Evolutionary conservation across 2,329 filamentous ascomycete genomes (phyloP).

Genomic region (Colletotrichum eremochloae): DNA sequence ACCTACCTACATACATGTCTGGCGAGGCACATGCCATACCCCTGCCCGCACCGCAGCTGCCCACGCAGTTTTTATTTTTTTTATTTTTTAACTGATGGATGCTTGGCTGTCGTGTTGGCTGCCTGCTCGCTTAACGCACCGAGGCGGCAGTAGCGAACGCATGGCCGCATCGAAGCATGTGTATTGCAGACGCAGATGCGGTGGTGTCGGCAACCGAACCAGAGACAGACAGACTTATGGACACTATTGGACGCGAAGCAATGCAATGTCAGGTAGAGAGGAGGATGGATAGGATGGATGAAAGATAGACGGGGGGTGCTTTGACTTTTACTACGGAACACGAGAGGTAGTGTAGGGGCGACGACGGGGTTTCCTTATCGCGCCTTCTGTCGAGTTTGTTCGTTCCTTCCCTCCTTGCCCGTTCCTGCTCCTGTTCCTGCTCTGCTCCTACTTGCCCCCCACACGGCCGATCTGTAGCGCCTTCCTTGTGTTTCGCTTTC

Average conservation of each 20-base stretch:
- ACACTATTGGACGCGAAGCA: no score
- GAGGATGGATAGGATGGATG: no score
- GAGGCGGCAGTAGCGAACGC: neutral
- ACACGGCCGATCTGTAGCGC: neutral
- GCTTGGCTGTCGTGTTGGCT: neutral
- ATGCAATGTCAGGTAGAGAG: no score
- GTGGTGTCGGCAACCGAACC: no score
- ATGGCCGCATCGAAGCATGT: neutral
- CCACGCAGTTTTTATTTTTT: no score
- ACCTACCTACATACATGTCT: constrained; percentile 18
- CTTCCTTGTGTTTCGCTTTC: no score
- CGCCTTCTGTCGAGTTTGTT: neutral
- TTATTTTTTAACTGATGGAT: no score
- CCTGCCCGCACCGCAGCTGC: constrained; percentile 6
- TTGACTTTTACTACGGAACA: neutral
- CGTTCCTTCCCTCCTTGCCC: neutral
- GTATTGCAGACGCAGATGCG: neutral
- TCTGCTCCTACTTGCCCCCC: no score
- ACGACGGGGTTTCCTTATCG: constrained; percentile 1
- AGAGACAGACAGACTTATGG: no score
- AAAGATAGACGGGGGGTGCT: neutral
- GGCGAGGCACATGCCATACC: constrained; percentile 3
- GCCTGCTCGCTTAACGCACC: neutral
- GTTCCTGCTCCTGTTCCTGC: neutral
- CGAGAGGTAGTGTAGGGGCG: neutral